Conservation (phyloP, 2,329 filamentous ascomycete genomes). For the Neurospora crassa region DNA sequence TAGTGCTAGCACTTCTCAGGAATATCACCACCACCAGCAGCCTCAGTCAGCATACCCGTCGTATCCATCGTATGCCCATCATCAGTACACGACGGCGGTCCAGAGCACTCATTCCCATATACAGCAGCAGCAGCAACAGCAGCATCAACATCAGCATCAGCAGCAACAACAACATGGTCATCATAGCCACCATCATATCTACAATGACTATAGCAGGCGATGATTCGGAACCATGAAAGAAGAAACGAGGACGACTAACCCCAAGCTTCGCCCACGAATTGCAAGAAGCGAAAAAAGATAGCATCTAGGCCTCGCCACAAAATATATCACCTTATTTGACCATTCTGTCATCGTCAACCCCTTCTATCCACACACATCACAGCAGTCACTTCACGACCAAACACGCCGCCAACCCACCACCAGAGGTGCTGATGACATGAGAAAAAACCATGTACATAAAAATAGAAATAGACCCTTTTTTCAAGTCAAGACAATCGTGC, state of each 20-base stretch:
- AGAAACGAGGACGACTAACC: background rate
- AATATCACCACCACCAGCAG: background rate
- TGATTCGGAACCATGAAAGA: background rate
- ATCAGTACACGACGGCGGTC: background rate
- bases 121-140: background rate
- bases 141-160: background rate
- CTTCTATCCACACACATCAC: background rate
- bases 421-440: background rate
- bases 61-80: background rate
- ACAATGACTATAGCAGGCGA: background rate
- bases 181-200: background rate
- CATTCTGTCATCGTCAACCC: background rate
- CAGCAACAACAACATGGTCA: background rate
- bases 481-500: background rate
- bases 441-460: background rate
- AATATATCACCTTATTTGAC: background rate
- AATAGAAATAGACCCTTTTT: background rate
- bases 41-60: background rate
- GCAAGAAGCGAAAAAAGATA: background rate
- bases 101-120: background rate
- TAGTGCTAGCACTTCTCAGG: background rate
- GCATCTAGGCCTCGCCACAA: background rate
- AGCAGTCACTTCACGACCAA: background rate
- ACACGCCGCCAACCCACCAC: background rate
- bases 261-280: background rate